Conservation (phyloP, 1,284 basidiomycete species). For the Cryptococcus sp. region DNA sequence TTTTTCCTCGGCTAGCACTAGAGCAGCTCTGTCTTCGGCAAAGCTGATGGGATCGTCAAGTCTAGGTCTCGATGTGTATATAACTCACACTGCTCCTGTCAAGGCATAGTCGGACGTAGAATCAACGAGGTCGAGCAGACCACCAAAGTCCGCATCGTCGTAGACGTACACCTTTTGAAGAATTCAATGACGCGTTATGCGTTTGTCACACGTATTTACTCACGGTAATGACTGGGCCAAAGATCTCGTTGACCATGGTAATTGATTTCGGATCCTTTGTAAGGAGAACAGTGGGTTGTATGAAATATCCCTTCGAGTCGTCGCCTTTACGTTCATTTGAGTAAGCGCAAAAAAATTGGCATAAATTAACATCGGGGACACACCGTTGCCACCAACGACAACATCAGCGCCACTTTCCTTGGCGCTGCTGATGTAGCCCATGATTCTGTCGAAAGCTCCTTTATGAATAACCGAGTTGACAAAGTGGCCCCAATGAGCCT, state of each 20-base stretch:
- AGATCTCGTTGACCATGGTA: slow-evolving; percentile 94
- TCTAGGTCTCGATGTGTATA: too few species aligned
- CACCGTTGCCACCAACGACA: slow-evolving; percentile 81
- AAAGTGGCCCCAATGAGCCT: slow-evolving; percentile 79
- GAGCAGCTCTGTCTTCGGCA: slow-evolving; percentile 71
- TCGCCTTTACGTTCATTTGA: slow-evolving; percentile 57
- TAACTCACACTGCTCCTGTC: slow-evolving; percentile 73
- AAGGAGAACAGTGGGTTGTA: slow-evolving; percentile 91
- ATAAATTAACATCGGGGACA: too few species aligned
- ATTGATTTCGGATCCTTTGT: slow-evolving; percentile 87
- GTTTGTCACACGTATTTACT: too few species aligned
- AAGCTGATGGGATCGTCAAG: slow-evolving; percentile 65
- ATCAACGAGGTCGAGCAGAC: slow-evolving; percentile 85
- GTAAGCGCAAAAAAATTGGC: background rate
- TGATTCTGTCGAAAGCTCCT: slow-evolving; percentile 83
- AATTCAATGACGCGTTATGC: background rate
- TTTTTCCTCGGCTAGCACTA: slow-evolving; percentile 71
- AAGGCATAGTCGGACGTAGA: slow-evolving; percentile 83
- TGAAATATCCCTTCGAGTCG: slow-evolving; percentile 89
- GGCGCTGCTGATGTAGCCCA: slow-evolving; percentile 82
- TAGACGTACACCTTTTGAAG: slow-evolving; percentile 78
- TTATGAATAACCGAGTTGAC: slow-evolving; percentile 92
- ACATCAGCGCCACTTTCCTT: slow-evolving; percentile 85
- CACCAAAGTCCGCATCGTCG: slow-evolving; percentile 78
- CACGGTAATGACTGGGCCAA: slow-evolving; percentile 92